Percentiles rank a stretch among this genome's conserved stretches.
These are phyloP conservation scores for Alternaria novae-zelandiae DNA, from an alignment of 2,329 filamentous ascomycete species.

Conservation along the genomic window DNA sequence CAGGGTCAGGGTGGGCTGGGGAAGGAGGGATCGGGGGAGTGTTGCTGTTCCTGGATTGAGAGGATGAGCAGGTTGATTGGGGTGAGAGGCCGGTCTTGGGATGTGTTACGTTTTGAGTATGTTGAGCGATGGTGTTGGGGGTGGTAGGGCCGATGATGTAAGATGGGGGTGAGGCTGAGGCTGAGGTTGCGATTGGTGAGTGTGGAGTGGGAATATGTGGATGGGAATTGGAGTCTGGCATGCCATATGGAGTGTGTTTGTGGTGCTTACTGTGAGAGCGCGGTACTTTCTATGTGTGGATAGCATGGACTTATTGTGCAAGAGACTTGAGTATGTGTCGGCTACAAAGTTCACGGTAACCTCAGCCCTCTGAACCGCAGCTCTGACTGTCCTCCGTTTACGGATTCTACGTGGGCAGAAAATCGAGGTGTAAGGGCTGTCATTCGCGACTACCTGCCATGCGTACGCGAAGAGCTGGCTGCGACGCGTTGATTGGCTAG, in stretches of 20 bases:
- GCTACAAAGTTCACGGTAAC: not conserved
- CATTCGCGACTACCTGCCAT: not conserved
- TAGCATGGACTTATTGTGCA: not conserved
- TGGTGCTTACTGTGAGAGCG: not conserved
- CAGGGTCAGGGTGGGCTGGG: not conserved
- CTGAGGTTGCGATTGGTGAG: not conserved
- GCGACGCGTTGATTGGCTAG: constrained; percentile 5
- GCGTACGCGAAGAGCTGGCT: not conserved
- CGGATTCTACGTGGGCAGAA: not conserved
- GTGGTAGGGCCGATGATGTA: not conserved
- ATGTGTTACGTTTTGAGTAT: not conserved
- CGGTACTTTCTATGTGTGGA: not conserved
- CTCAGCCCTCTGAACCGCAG: not conserved
- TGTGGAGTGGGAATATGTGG: not conserved
- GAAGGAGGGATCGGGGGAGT: not conserved
- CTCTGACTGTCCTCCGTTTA: too few species aligned
- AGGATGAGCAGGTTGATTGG: not conserved
- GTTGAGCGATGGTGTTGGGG: not conserved
- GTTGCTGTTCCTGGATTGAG: not conserved
- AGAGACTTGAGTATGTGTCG: not conserved
- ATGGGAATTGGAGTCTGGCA: not conserved
- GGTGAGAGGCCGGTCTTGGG: not conserved
- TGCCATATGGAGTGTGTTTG: not conserved
- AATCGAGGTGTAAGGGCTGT: not conserved
- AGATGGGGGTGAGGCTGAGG: not conserved